These are phyloP conservation scores for Kurtzmaniella natalensis DNA, from an alignment of 1,139 yeast species.

Conservation along the genomic window DNA sequence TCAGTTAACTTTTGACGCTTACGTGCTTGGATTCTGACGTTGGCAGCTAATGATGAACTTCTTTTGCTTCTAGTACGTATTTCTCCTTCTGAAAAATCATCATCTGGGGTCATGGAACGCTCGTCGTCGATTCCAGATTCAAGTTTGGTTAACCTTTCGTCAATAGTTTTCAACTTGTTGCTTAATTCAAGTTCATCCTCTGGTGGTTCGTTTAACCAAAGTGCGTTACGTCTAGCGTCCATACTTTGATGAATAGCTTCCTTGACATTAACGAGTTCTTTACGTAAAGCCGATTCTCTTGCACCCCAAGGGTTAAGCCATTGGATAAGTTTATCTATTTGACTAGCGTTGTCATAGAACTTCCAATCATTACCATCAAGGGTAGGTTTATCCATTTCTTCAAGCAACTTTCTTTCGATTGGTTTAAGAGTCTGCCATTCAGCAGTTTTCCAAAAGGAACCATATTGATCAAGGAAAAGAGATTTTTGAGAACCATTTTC, in stretches of 20 bases:
- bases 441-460: conserved; percentile 28
- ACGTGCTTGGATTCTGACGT: conserved; percentile 9
- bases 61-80: conserved; percentile 6
- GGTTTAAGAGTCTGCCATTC: conserved; percentile 31
- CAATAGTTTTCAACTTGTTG: conserved; percentile 29
- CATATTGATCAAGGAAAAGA: conserved; percentile 37
- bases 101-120: conserved; percentile 14
- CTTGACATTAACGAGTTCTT: conserved; percentile 54
- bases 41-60: conserved; percentile 7
- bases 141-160: conserved; percentile 8
- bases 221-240: conserved; percentile 53
- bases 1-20: conserved; percentile 24
- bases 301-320: conserved; percentile 79
- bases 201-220: conserved; percentile 37
- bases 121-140: conserved; percentile 21
- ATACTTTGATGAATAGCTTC: conserved; percentile 56
- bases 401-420: conserved; percentile 60
- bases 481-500: conserved; percentile 6
- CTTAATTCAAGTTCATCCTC: conserved; percentile 40
- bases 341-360: conserved; percentile 58
- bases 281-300: conserved; percentile 64
- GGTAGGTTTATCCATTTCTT: conserved; percentile 59
- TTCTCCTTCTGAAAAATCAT: conserved; percentile 1
- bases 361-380: conserved; percentile 61
- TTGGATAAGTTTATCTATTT: conserved; percentile 49